Conservation (phyloP, 2,329 filamentous ascomycete genomes). For the Alternaria arborescens region DNA sequence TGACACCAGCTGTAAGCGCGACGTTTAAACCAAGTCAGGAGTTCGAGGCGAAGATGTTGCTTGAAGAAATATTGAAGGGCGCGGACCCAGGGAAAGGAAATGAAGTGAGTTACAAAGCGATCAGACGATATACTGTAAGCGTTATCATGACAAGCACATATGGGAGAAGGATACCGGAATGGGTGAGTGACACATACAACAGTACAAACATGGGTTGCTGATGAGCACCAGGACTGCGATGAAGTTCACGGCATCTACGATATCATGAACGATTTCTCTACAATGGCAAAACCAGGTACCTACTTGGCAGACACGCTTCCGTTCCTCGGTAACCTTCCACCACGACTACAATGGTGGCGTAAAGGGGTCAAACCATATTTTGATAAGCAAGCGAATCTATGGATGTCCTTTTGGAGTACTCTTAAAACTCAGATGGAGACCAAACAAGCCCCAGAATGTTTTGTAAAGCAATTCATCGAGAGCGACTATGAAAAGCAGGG, state of each 20-base stretch:
- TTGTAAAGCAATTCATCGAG: slow-evolving; percentile 47
- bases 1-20: slow-evolving; percentile 48
- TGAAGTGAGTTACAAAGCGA: slow-evolving; percentile 38
- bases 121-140: slow-evolving; percentile 44
- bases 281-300: slow-evolving; percentile 37
- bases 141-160: slow-evolving; percentile 51
- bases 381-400: slow-evolving; percentile 44
- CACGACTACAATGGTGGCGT: slow-evolving; percentile 44
- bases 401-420: slow-evolving; percentile 43
- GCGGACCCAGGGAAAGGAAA: slow-evolving; percentile 30
- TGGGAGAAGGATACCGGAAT: slow-evolving; percentile 43
- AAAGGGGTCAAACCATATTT: slow-evolving; percentile 38
- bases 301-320: slow-evolving; percentile 46
- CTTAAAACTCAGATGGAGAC: slow-evolving; percentile 44
- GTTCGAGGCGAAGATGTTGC: slow-evolving; percentile 57
- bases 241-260: slow-evolving; percentile 45
- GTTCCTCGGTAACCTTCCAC: slow-evolving; percentile 38
- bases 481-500: slow-evolving; percentile 50
- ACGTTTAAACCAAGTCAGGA: slow-evolving; percentile 57
- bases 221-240: slow-evolving; percentile 35
- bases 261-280: slow-evolving; percentile 49
- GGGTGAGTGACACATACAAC: slow-evolving; percentile 27
- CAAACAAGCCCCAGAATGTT: slow-evolving; percentile 47
- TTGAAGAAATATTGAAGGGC: slow-evolving; percentile 52
- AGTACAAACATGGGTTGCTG: neutral